phyloP scores from a whole-genome alignment of 768 basidiomycete species.

The Phallus indusiatus region DNA sequence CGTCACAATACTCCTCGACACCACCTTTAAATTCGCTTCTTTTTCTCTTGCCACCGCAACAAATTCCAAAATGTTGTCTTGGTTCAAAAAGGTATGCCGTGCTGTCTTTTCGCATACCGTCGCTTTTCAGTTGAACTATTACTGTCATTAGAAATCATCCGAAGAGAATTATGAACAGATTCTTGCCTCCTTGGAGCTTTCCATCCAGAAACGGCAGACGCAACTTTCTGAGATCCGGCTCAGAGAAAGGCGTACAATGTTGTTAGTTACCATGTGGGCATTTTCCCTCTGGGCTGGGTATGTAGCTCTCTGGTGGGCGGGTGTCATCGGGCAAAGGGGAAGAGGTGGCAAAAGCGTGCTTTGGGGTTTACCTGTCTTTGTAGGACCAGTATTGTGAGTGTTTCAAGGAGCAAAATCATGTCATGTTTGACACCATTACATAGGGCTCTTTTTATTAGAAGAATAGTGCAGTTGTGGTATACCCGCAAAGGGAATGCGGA shows the following conservation, averaged over 20 bases:
- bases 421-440: background rate
- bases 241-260: slow-evolving; percentile 69
- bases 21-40: background rate
- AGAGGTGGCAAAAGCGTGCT: slow-evolving; percentile 29
- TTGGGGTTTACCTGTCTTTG: slow-evolving; percentile 44
- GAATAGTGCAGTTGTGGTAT: slow-evolving; percentile 82
- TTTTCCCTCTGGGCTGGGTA: slow-evolving; percentile 66
- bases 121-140: no score
- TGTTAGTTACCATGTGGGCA: slow-evolving; percentile 71
- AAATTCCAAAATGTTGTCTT: background rate
- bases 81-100: background rate
- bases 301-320: slow-evolving; percentile 64
- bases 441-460: slow-evolving; percentile 66
- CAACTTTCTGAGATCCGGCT: slow-evolving; percentile 76
- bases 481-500: slow-evolving; percentile 69
- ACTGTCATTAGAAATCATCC: background rate
- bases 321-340: slow-evolving; percentile 29
- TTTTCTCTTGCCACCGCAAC: background rate
- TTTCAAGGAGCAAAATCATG: background rate
- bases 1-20: background rate
- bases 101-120: no score
- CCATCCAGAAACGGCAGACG: slow-evolving; percentile 66
- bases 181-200: slow-evolving; percentile 52
- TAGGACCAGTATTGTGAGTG: slow-evolving; percentile 74
- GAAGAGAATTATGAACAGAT: slow-evolving; percentile 69